Evolutionary conservation across 2,329 filamentous ascomycete genomes (phyloP).

Genomic region (Claviceps capensis): DNA sequence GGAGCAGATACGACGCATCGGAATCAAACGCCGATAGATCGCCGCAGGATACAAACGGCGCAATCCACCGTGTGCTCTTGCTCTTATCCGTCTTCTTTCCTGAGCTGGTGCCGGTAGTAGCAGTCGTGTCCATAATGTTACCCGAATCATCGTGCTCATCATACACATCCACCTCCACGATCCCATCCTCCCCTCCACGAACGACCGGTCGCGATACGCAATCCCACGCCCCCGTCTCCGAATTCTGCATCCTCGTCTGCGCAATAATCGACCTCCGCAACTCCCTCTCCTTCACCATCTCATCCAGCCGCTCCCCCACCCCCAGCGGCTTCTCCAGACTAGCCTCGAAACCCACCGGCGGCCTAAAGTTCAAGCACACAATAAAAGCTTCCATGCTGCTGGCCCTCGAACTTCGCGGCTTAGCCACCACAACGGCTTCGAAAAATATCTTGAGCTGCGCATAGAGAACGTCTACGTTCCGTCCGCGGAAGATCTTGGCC

Average conservation of each 20-base stretch:
- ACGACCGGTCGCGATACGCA: conserved; percentile 10
- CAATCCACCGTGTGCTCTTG: conserved; percentile 61
- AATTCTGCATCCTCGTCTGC: conserved; percentile 31
- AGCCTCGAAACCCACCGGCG: conserved; percentile 61
- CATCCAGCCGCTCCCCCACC: conserved; percentile 39
- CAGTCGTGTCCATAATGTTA: conserved; percentile 22
- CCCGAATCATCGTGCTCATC: conserved; percentile 19
- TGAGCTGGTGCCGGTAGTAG: conserved; percentile 11
- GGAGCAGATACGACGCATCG: conserved; percentile 84
- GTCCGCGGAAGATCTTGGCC: conserved; percentile 90
- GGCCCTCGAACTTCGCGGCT: conserved; percentile 85
- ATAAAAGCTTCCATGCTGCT: conserved; percentile 96
- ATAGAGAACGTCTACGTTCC: conserved; percentile 91
- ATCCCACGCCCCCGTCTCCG: conserved; percentile 30
- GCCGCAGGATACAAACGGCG: conserved; percentile 92
- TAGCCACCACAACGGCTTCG: conserved; percentile 70
- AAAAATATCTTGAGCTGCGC: conserved; percentile 91
- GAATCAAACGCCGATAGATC: conserved; percentile 91
- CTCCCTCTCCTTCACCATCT: conserved; percentile 32
- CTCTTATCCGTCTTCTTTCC: conserved; percentile 9
- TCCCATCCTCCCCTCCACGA: conserved; percentile 16
- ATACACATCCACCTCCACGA: conserved; percentile 38
- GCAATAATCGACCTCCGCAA: conserved; percentile 27
- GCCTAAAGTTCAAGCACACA: conserved; percentile 80
- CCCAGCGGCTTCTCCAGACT: conserved; percentile 65